phyloP scores from a whole-genome alignment of 805 yeast genomes.

The Tetrapisispora fleetii region DNA sequence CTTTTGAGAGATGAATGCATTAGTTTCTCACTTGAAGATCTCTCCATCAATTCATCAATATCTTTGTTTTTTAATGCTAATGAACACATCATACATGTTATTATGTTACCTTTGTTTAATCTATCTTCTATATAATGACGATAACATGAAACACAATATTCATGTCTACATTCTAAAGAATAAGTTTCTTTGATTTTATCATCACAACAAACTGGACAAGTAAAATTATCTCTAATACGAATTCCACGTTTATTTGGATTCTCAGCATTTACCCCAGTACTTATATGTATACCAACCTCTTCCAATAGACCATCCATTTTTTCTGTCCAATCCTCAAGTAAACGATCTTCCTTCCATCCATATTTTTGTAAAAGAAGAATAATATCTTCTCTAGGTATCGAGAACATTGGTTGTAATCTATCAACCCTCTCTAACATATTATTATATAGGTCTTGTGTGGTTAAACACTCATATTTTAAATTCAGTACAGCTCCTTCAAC shows the following conservation, averaged over 20 bases:
- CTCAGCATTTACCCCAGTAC: neutral
- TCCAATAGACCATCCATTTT: slow-evolving; percentile 30
- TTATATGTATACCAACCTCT: slow-evolving; percentile 27
- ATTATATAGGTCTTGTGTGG: slow-evolving; percentile 28
- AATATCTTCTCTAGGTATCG: slow-evolving; percentile 24
- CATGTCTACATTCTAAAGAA: slow-evolving; percentile 58
- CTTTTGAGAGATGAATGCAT: slow-evolving; percentile 34
- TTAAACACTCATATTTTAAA: slow-evolving; percentile 24
- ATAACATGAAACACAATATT: slow-evolving; percentile 63
- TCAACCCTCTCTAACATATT: slow-evolving; percentile 21
- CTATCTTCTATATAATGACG: slow-evolving; percentile 44
- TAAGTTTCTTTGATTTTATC: slow-evolving; percentile 35
- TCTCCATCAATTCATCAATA: slow-evolving; percentile 34
- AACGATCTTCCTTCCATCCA: slow-evolving; percentile 50
- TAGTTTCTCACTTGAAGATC: slow-evolving; percentile 23
- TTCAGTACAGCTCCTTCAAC: slow-evolving; percentile 18
- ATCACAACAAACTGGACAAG: slow-evolving; percentile 70
- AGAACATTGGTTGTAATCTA: slow-evolving; percentile 23
- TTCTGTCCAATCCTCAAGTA: slow-evolving; percentile 47
- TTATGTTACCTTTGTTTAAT: slow-evolving; percentile 34
- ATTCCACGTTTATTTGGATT: neutral
- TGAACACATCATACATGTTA: slow-evolving; percentile 57
- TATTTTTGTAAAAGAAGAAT: slow-evolving; percentile 38
- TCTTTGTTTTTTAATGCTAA: slow-evolving; percentile 32
- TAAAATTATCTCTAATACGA: slow-evolving; percentile 22